phyloP scores from a whole-genome alignment of 164 flowering plant genomes.

The Dillenia suffruticosa region DNA sequence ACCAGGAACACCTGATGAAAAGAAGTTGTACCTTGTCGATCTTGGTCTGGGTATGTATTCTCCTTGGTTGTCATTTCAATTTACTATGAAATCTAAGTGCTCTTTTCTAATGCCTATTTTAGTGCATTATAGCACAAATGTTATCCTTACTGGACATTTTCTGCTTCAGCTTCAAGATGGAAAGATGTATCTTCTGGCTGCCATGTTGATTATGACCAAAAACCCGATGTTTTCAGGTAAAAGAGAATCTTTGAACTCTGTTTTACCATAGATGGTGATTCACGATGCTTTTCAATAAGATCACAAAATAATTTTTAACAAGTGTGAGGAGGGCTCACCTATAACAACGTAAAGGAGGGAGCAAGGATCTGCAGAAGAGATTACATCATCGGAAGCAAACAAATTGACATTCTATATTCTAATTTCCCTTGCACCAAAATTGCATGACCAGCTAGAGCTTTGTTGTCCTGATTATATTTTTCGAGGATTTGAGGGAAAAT shows the following conservation, averaged over 20 bases:
- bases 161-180: slow-evolving; percentile 50
- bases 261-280: no score
- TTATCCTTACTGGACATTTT: neutral
- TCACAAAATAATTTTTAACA: no score
- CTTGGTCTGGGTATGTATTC: slow-evolving; percentile 49
- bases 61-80: neutral
- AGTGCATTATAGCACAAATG: neutral
- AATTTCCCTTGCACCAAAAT: no score
- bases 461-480: no score
- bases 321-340: no score
- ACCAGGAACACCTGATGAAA: slow-evolving; percentile 41
- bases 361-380: no score
- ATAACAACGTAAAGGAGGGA: no score
- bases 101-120: neutral
- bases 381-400: no score
- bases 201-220: slow-evolving; percentile 65
- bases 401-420: no score
- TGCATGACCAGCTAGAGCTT: no score
- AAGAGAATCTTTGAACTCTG: no score
- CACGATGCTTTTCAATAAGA: neutral
- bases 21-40: slow-evolving; percentile 47
- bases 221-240: slow-evolving; percentile 64
- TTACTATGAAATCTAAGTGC: neutral
- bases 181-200: slow-evolving; percentile 34
- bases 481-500: no score